Base-by-base conservation (phyloP, 2,329 filamentous ascomycete species). In the Aureobasidium sp. region DNA sequence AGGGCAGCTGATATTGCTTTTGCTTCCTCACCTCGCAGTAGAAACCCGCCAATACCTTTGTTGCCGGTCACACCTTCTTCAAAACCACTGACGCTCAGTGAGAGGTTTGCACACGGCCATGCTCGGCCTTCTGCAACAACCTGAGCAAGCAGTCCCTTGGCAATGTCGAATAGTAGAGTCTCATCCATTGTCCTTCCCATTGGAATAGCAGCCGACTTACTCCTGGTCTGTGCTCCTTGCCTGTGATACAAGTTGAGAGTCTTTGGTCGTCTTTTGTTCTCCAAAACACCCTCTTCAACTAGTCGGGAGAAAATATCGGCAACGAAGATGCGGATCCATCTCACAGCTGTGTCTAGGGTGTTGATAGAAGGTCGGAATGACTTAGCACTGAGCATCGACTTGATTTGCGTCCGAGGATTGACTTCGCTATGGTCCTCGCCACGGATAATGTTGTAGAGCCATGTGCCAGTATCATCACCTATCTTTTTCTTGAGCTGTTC, bases 351-450 rank as follows among this genome's bases (percentile, higher is more conserved):
- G 27, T 94, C 90, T 21, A 84, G 77, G 2, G 81, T 87, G 67
- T 85, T 89, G 71, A 97, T 93, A 61, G 82, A 85, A 0, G 94
- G 94, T 30, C 90, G 82, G 70, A 99, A 99, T 0, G 91, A 95
- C 72, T 99, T 99, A 25, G 94, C 92, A 1, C 91, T 97, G 14
- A 97, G 80, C 92, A 99, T 97, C 16, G 89, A 94, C 73, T 97
- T 97, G 77, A 97, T 96, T 69, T 94, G 90, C 1, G 91, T 96
- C 57, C 93, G 82, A 32, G 91, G 84, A 69, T 91, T 97, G 66
- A 99, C 91, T 73, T 97, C 92, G 68, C 88, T 94, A 54, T 80
- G 78, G 72, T 99, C 94, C 64, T 92, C 85, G 1, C 94, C 94
- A 11, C 94, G 85, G 59, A 97, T 87, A 11, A 87, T 88, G 60